Conservation (phyloP, 2,329 filamentous ascomycete species). For the Cylindrodendrum hubeiense region DNA sequence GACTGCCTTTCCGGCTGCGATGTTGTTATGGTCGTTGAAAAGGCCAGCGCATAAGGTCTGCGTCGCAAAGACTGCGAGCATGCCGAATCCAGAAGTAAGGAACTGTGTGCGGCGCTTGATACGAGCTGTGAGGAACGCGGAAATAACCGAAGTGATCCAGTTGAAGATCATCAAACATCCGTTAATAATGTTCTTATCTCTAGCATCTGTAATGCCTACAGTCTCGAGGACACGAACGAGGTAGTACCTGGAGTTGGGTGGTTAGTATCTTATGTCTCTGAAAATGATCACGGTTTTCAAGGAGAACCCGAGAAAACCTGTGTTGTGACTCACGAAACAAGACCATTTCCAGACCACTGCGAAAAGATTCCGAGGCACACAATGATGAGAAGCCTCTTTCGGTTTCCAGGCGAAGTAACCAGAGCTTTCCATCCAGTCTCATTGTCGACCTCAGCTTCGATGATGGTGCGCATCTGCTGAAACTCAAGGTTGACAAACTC, state of each 20-base stretch:
- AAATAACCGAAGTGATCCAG: constrained; percentile 40
- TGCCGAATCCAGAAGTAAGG: constrained; percentile 43
- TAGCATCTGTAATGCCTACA: constrained; percentile 39
- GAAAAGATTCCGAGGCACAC: constrained; percentile 59
- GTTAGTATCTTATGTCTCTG: too few species aligned
- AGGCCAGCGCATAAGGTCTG: constrained; percentile 52
- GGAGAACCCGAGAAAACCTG: background rate
- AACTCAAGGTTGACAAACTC: constrained; percentile 65
- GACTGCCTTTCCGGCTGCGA: constrained; percentile 47
- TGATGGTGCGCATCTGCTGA: constrained; percentile 55
- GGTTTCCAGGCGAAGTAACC: constrained; percentile 47
- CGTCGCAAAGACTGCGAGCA: constrained; percentile 48
- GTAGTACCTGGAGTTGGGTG: background rate
- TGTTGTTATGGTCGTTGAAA: constrained; percentile 45
- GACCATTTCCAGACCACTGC: constrained; percentile 53
- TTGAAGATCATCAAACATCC: constrained; percentile 47
- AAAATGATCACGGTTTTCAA: too few species aligned
- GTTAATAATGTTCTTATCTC: constrained; percentile 44
- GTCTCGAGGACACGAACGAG: constrained; percentile 32
- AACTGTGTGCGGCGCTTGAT: constrained; percentile 49
- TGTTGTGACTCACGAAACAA: constrained; percentile 35
- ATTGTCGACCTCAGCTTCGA: constrained; percentile 31
- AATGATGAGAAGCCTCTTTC: constrained; percentile 53
- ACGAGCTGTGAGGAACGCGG: constrained; percentile 44
- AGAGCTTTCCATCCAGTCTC: constrained; percentile 45